Base-by-base conservation (phyloP, 495 filamentous ascomycete genomes). In the Xylaria acuta region DNA sequence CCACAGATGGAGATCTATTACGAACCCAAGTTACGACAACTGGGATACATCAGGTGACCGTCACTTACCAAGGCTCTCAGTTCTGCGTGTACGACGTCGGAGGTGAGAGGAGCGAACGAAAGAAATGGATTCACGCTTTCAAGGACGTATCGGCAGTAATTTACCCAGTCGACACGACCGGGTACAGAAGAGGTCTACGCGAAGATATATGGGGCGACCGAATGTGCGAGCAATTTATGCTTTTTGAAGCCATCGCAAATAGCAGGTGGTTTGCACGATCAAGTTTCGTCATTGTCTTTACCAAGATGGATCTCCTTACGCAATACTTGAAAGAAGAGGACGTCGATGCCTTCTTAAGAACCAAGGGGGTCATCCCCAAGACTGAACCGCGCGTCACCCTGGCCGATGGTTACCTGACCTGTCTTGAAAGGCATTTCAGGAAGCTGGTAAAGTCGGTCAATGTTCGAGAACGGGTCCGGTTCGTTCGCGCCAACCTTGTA, bases 81-180 rank as follows among this genome's bases (percentile, higher is more conserved):
- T 66, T 49, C 30, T 27, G 93, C 85, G 97, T 98, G 94, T 97
- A 97, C 78, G 95, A 98, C 80, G 93, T 98, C 27, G 95, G 95
- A 68, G 95, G 95, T 40, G 94, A 97, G 83, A 86, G 95, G 72
- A 96, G 93, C 80, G 95, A 98, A 80, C 89, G 95, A 64, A 98
- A 97, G 82, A 98, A 97, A 82, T 98, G 95, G 95, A 97, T 97
- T 75, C 94, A 97, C 82, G 97, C 94, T 84, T 98, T 97, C 78
- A 93, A 98, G 80, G 95, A 97, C 75, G 95, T 97, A 25, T 67
- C 65, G 22, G 11, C 12, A 18, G n/a, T 67, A 16, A 8, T 67
- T 32, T 53, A 25, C 34, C 45, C 65, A 7, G 49, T 67, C 49
- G 65, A 67, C n/a, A 27, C 49, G 32, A 67, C 65, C 1, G 65